Evolutionary conservation across 352 stramenopile genomes (phyloP).

Genomic region (Phytophthora megakarya): DNA sequence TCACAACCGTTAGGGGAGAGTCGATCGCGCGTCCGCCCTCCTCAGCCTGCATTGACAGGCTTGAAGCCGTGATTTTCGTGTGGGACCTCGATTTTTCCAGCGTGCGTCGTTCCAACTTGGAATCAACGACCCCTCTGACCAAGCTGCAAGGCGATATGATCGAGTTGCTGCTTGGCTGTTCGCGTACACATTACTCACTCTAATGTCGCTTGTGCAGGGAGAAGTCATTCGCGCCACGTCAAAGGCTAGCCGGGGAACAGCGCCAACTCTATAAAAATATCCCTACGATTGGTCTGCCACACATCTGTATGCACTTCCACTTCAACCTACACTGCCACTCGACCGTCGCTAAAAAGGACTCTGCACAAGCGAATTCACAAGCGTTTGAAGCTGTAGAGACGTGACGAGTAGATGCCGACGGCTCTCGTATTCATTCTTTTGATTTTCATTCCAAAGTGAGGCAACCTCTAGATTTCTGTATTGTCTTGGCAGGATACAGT

Average conservation of each 20-base stretch:
- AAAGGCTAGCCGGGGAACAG: constrained; percentile 16
- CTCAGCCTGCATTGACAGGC: neutral
- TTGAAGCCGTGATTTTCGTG: neutral
- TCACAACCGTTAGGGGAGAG: neutral
- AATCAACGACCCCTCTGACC: neutral
- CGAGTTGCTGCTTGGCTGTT: constrained; percentile 31
- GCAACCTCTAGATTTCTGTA: no score
- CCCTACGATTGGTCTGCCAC: constrained; percentile 28
- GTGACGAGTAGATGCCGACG: constrained; percentile 15
- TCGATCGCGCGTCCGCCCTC: constrained; percentile 11
- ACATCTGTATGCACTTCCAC: constrained; percentile 30
- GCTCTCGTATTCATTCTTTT: neutral
- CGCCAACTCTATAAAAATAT: constrained; percentile 28
- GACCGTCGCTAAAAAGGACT: constrained; percentile 24
- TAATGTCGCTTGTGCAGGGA: constrained; percentile 14
- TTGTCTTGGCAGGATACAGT: no score
- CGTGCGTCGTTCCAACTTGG: constrained; percentile 15
- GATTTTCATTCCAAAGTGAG: no score
- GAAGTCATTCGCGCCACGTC: constrained; percentile 24
- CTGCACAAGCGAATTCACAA: constrained; percentile 15
- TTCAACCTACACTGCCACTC: constrained; percentile 34
- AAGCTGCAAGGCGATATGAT: neutral
- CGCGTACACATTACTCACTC: constrained; percentile 31
- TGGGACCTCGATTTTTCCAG: constrained; percentile 6
- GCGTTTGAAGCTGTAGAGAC: constrained; percentile 24